phyloP scores from a whole-genome alignment of 2,329 filamentous ascomycete genomes.

The Aquanectria penicillioides region DNA sequence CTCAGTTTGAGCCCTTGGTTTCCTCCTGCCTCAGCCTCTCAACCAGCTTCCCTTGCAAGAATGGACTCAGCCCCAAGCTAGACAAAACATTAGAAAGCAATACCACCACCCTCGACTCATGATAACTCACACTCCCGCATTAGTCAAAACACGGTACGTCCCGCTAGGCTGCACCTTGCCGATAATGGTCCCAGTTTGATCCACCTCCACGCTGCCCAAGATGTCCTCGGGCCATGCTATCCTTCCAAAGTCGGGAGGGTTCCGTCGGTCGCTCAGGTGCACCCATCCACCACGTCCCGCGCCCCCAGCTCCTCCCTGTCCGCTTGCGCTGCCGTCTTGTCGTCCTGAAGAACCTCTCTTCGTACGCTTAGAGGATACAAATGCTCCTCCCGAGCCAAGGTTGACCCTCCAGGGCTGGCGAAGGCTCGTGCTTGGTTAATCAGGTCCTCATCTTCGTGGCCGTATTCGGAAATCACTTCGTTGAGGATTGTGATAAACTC shows the following conservation, averaged over 20 bases:
- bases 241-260: slow-evolving; percentile 72
- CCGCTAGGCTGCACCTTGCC: slow-evolving; percentile 69
- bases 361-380: slow-evolving; percentile 56
- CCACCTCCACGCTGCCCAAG: slow-evolving; percentile 73
- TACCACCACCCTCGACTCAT: background rate
- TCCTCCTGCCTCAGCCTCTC: slow-evolving; percentile 64
- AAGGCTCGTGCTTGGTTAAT: slow-evolving; percentile 67
- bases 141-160: slow-evolving; percentile 72
- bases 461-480: slow-evolving; percentile 64
- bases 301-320: slow-evolving; percentile 70
- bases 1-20: too few relatives aligned
- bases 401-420: slow-evolving; percentile 65
- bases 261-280: slow-evolving; percentile 71
- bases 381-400: slow-evolving; percentile 62
- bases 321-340: slow-evolving; percentile 58
- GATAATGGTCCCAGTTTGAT: slow-evolving; percentile 65
- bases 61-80: slow-evolving; percentile 51
- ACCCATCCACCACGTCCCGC: slow-evolving; percentile 70
- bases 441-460: slow-evolving; percentile 65
- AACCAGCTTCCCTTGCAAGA: slow-evolving; percentile 63
- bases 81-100: slow-evolving; percentile 30
- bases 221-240: slow-evolving; percentile 79
- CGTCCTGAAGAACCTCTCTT: slow-evolving; percentile 45
- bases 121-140: slow-evolving; percentile 71
- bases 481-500: slow-evolving; percentile 69